Base-by-base conservation (phyloP, 2,329 filamentous ascomycete genomes). In the Bipolaris sorokiniana region DNA sequence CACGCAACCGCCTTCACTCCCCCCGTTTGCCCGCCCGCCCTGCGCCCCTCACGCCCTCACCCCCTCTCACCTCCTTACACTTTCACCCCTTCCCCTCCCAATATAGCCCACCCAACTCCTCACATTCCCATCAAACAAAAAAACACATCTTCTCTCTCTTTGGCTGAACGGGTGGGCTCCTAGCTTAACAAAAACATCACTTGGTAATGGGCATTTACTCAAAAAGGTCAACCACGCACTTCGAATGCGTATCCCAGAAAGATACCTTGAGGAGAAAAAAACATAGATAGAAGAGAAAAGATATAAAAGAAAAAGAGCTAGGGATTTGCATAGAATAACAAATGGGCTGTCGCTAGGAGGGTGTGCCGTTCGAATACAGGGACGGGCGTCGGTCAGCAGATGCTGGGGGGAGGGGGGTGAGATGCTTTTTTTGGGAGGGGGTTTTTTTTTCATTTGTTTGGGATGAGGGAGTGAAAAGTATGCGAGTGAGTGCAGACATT, bases 321-420 rank as follows among this genome's bases (percentile, higher is more conserved):
- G 31, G n/a, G 6, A 15, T n/a, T 28, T 28, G 10, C 26, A 36
- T 3, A 22, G 5, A 45, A 10, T 3, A 45, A 45, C 7, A 15
- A 37, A 18, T 10, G 42, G 51, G 51, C 51, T 53, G 51, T 23
- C 10, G 37, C 46, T 37, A 48, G 51, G 41, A 36, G 42, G 42
- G 42, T 33, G 51, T 22, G 41, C 22, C 33, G 48, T 53, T 53
- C 42, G 51, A 53, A n/a, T 41, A 13, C 7, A 16, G 46, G 20
- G 23, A 38, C 36, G 42, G 18, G 42, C 42, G 50, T 47, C 16
- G 51, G 51, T 37, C 41, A 53, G 52, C 33, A 38, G 38, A 41
- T 42, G 51, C 45, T 41, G 18, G 26, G 47, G 5, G 48, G 37
- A 36, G n/a, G 18, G n/a, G 44, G 28, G 23, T n/a, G 22, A 13